These are phyloP conservation scores for Catharanthus roseus DNA, from an alignment of 257 asterid species.

Conservation along the genomic window DNA sequence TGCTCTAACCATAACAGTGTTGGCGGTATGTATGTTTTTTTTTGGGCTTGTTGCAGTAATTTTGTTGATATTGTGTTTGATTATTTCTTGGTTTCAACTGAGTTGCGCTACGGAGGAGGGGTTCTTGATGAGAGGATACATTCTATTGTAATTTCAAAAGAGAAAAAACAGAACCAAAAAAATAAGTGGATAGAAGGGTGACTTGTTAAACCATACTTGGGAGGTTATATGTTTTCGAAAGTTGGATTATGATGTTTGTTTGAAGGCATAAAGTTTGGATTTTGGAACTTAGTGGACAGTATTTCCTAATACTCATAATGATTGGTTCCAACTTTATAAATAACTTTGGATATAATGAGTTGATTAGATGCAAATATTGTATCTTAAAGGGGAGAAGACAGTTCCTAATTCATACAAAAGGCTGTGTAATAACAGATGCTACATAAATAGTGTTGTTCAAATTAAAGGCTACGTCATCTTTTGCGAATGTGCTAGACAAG, in stretches of 20 bases:
- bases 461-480: not conserved
- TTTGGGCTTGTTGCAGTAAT: no score
- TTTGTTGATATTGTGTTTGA: not conserved
- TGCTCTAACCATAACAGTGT: constrained; percentile 85
- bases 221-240: not conserved
- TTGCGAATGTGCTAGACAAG: not conserved
- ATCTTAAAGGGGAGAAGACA: not conserved
- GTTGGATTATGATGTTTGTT: not conserved
- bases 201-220: not conserved
- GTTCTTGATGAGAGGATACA: not conserved
- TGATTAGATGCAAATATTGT: not conserved
- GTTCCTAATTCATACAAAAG: not conserved
- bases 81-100: not conserved
- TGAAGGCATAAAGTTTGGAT: not conserved
- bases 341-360: not conserved
- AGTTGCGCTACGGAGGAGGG: not conserved
- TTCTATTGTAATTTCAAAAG: not conserved
- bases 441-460: not conserved
- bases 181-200: not conserved
- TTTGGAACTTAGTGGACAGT: not conserved
- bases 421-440: not conserved
- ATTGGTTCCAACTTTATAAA: not conserved
- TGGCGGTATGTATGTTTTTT: constrained; percentile 42
- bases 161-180: not conserved
- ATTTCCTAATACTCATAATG: not conserved